phyloP scores from a whole-genome alignment of 768 basidiomycete genomes.

The Rhodosporidiobolus odoratus region DNA sequence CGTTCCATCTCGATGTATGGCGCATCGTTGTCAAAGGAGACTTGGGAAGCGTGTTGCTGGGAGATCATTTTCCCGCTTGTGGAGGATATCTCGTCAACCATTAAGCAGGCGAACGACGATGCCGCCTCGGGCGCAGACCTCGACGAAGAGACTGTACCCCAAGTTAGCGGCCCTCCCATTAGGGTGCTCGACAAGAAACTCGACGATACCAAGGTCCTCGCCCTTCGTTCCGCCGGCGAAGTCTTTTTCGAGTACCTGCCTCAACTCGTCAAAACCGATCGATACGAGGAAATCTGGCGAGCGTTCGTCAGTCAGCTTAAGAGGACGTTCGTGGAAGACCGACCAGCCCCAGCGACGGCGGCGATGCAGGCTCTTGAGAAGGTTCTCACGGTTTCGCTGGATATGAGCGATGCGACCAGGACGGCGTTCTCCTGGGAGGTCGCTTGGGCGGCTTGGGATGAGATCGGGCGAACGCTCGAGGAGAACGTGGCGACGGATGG shows the following conservation, averaged over 20 bases:
- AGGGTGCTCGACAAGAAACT: conserved; percentile 53
- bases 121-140: conserved; percentile 45
- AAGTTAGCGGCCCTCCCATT: conserved; percentile 26
- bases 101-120: conserved; percentile 55
- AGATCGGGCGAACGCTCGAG: conserved; percentile 31
- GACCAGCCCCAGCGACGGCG: conserved; percentile 68
- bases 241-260: conserved; percentile 76
- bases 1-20: conserved; percentile 91
- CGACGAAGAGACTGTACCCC: conserved; percentile 26
- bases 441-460: conserved; percentile 68
- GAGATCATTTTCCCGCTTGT: conserved; percentile 81
- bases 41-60: conserved; percentile 90
- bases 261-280: conserved; percentile 66
- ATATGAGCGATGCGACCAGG: conserved; percentile 43
- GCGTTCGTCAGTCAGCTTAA: conserved; percentile 68
- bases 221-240: conserved; percentile 73
- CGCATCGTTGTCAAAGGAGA: conserved; percentile 67
- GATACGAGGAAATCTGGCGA: conserved; percentile 68
- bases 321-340: conserved; percentile 63
- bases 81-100: conserved; percentile 51
- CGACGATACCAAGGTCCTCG: conserved; percentile 83
- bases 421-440: conserved; percentile 55
- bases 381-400: conserved; percentile 57
- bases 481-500: conserved; percentile 4
- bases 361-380: conserved; percentile 77